Evolutionary conservation across 805 yeast genomes (phyloP).

Genomic region (Torulaspora indica): DNA sequence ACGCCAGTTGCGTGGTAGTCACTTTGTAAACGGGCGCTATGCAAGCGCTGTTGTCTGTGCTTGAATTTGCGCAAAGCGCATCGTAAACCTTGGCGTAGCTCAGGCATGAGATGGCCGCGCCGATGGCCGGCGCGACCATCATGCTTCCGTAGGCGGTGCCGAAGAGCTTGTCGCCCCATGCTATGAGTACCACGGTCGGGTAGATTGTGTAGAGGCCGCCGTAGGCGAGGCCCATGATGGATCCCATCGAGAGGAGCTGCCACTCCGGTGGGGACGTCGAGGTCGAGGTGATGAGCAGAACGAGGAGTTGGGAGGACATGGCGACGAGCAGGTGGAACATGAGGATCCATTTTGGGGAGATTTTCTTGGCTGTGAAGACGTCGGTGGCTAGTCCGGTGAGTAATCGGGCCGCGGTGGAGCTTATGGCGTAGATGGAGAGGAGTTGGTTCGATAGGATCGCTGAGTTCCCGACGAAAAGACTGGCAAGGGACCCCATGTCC

Average conservation of each 20-base stretch:
- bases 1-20: slow-evolving; percentile 15
- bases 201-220: slow-evolving; percentile 83
- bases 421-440: slow-evolving; percentile 59
- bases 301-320: slow-evolving; percentile 36
- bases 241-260: slow-evolving; percentile 32
- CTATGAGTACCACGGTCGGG: slow-evolving; percentile 76
- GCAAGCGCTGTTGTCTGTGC: slow-evolving; percentile 14
- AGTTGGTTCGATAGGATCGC: slow-evolving; percentile 33
- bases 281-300: slow-evolving; percentile 23
- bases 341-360: slow-evolving; percentile 35
- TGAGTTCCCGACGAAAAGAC: slow-evolving; percentile 26
- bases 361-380: slow-evolving; percentile 37
- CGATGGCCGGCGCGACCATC: slow-evolving; percentile 84
- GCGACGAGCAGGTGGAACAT: slow-evolving; percentile 36
- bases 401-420: slow-evolving; percentile 69
- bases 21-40: slow-evolving; percentile 23
- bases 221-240: slow-evolving; percentile 62
- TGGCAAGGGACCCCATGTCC: slow-evolving; percentile 72
- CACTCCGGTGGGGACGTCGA: slow-evolving; percentile 14
- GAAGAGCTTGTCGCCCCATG: slow-evolving; percentile 84
- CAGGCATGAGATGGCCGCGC: slow-evolving; percentile 64
- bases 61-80: slow-evolving; percentile 22
- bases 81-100: slow-evolving; percentile 66
- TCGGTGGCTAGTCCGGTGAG: slow-evolving; percentile 67
- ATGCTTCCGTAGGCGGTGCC: slow-evolving; percentile 93